These are phyloP conservation scores for Aspergillus affinis DNA, from an alignment of 495 filamentous ascomycete species.

Conservation along the genomic window DNA sequence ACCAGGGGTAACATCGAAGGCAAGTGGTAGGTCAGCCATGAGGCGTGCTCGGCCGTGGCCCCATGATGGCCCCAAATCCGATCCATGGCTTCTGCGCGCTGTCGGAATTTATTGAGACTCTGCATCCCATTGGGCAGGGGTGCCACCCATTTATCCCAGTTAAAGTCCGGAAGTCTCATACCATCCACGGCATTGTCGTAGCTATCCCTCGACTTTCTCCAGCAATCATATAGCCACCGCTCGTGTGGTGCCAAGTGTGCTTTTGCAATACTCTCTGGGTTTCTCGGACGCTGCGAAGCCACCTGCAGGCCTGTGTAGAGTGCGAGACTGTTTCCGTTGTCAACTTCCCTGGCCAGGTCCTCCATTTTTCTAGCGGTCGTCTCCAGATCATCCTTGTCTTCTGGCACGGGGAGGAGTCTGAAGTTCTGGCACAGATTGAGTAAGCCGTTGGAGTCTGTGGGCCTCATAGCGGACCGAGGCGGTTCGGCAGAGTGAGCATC, in stretches of 20 bases:
- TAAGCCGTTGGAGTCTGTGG: conserved; percentile 7
- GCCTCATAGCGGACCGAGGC: background rate
- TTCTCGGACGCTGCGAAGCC: conserved; percentile 3
- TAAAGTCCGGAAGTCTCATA: conserved; percentile 16
- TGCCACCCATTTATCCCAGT: conserved; percentile 23
- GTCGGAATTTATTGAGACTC: conserved; percentile 22
- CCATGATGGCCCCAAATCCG: conserved; percentile 25
- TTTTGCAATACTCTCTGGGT: conserved; percentile 21
- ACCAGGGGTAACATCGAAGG: conserved; percentile 19
- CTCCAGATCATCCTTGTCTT: conserved; percentile 24
- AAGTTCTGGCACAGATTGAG: conserved; percentile 1
- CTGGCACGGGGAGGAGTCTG: conserved; percentile 22
- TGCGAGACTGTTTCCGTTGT: conserved; percentile 22
- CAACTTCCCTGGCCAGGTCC: conserved; percentile 20
- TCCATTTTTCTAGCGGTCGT: conserved; percentile 24
- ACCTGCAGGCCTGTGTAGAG: conserved; percentile 20
- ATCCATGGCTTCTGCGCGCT: conserved; percentile 33
- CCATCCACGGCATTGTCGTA: background rate
- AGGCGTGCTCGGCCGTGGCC: conserved; percentile 29
- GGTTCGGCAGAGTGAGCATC: background rate
- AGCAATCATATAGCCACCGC: conserved; percentile 20
- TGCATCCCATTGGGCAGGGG: conserved; percentile 15
- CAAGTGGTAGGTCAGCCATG: conserved; percentile 27
- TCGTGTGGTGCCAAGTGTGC: conserved; percentile 24
- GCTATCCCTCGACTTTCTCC: conserved; percentile 16